Conservation (phyloP, 345 rosid genomes). For the Dovyalis caffra region DNA sequence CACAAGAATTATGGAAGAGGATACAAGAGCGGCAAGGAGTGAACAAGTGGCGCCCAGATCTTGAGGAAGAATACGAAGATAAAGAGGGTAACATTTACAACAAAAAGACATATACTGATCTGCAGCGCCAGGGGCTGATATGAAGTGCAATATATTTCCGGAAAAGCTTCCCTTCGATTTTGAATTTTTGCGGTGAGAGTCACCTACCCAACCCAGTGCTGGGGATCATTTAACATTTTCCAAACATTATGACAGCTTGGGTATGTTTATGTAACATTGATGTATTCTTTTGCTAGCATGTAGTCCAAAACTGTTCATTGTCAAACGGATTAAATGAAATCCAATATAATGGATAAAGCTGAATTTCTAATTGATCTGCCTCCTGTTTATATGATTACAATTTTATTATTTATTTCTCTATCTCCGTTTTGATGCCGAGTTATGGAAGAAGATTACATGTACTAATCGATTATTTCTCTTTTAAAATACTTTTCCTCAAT, state of each 20-base stretch:
- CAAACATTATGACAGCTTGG: not conserved
- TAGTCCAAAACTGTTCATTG: not conserved
- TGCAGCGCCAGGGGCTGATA: conserved; percentile 98
- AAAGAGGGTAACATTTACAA: conserved; percentile 96
- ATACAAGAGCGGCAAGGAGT: conserved; percentile 84
- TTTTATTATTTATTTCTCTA: not conserved
- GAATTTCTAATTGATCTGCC: not conserved
- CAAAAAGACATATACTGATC: conserved; percentile 94
- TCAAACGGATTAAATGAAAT: not conserved
- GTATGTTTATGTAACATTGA: not conserved
- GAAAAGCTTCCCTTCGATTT: not conserved
- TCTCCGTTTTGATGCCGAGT: not conserved
- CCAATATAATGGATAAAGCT: not conserved
- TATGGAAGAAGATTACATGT: no score
- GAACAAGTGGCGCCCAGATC: conserved; percentile 98
- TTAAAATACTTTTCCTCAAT: no score
- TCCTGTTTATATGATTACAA: not conserved
- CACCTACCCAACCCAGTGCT: not conserved
- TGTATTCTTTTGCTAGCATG: not conserved
- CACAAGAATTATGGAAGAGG: conserved; percentile 86
- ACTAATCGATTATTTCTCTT: no score
- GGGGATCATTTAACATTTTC: not conserved
- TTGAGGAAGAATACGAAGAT: conserved; percentile 99
- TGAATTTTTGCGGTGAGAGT: not conserved
- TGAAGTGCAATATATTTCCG: not conserved